These are phyloP conservation scores for Rachicladosporium sp. DNA, from an alignment of 2,329 filamentous ascomycete genomes.

Conservation along the genomic window DNA sequence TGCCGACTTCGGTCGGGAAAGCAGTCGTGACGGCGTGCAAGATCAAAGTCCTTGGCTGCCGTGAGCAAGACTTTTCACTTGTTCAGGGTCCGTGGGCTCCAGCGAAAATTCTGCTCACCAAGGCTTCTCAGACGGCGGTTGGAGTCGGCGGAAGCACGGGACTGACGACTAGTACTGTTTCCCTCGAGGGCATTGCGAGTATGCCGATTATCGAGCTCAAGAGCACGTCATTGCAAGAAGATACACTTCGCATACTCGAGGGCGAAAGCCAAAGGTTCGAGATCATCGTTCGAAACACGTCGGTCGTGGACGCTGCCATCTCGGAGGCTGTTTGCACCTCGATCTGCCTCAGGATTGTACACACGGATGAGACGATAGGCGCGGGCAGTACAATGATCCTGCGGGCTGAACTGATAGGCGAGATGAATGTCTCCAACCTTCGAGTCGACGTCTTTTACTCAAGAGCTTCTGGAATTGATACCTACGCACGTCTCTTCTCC, in stretches of 20 bases:
- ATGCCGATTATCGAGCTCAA: slow-evolving; percentile 70
- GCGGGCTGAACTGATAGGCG: slow-evolving; percentile 73
- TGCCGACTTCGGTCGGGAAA: slow-evolving; percentile 52
- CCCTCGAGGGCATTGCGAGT: slow-evolving; percentile 55
- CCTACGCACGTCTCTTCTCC: slow-evolving; percentile 35
- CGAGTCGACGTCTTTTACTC: slow-evolving; percentile 71
- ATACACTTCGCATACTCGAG: slow-evolving; percentile 83
- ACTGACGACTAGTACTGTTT: slow-evolving; percentile 10
- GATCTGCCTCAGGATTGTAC: slow-evolving; percentile 12
- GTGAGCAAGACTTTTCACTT: slow-evolving; percentile 71
- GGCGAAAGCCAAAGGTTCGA: slow-evolving; percentile 70
- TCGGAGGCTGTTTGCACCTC: too few species aligned
- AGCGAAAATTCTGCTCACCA: slow-evolving; percentile 58
- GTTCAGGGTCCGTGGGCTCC: slow-evolving; percentile 67
- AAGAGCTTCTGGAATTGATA: slow-evolving; percentile 4
- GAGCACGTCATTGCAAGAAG: slow-evolving; percentile 66
- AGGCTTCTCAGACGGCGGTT: slow-evolving; percentile 28
- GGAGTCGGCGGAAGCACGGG: too few species aligned
- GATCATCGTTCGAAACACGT: slow-evolving; percentile 69
- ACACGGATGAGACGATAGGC: slow-evolving; percentile 8
- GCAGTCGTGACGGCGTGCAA: slow-evolving; percentile 67
- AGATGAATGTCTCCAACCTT: slow-evolving; percentile 69
- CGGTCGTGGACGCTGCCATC: slow-evolving; percentile 47
- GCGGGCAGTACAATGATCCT: slow-evolving; percentile 47
- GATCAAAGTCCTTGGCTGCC: slow-evolving; percentile 69